Percentiles rank a stretch among this genome's conserved stretches.
phyloP scores from a whole-genome alignment of 2,329 filamentous ascomycete species.

The Fusarium pilosicola region DNA sequence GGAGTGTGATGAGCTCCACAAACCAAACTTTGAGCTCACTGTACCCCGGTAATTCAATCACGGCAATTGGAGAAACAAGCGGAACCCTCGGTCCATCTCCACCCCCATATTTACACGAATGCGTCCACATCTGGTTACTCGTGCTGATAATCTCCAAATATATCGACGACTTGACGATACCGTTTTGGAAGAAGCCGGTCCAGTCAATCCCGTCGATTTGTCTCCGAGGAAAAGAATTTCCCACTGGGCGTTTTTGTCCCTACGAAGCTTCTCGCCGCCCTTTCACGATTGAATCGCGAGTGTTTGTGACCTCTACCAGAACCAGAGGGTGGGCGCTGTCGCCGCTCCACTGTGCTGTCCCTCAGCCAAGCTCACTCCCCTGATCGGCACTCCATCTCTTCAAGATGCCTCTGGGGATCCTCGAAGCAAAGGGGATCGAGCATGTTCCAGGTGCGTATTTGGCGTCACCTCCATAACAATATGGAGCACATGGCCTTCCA shows the following conservation, averaged over 20 bases:
- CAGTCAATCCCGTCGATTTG: background rate
- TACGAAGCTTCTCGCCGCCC: background rate
- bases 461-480: background rate
- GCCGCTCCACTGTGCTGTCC: slow-evolving; percentile 22
- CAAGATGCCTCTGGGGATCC: slow-evolving; percentile 69
- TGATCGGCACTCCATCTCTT: slow-evolving; percentile 15
- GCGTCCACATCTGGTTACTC: slow-evolving; percentile 11
- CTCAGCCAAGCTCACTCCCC: slow-evolving; percentile 6
- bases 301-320: background rate
- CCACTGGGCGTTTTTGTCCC: background rate
- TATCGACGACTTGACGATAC: slow-evolving; percentile 6
- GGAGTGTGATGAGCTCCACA: background rate
- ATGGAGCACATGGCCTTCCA: background rate
- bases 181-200: slow-evolving; percentile 13
- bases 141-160: background rate
- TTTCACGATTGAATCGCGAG: background rate
- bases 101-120: slow-evolving; percentile 26
- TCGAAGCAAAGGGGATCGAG: slow-evolving; percentile 72
- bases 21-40: background rate
- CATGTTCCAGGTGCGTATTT: slow-evolving; percentile 76
- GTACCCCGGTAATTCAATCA: slow-evolving; percentile 24
- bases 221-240: background rate
- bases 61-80: slow-evolving; percentile 30
- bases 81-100: slow-evolving; percentile 23
- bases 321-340: slow-evolving; percentile 15